A percentile compares a stretch with the other conserved stretches of the same genome.
Conservation (phyloP, 2,329 filamentous ascomycete genomes). For the Cyphellophora europaea region DNA sequence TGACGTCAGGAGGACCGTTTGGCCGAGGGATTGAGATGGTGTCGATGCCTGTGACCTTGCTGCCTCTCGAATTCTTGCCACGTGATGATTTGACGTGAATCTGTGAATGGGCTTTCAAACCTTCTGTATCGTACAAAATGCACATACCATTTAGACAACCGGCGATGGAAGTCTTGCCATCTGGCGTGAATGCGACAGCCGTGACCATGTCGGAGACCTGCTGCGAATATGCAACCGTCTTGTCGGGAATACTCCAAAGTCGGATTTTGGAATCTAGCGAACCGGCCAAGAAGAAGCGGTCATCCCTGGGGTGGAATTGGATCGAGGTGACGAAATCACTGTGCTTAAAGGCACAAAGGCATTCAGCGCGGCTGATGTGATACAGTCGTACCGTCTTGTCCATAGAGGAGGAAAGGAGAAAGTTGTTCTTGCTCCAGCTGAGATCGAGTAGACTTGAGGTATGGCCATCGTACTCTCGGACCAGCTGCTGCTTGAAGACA, state of each 20-base stretch:
- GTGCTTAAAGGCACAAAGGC: constrained; percentile 87
- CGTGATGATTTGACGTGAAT: constrained; percentile 88
- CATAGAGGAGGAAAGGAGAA: constrained; percentile 91
- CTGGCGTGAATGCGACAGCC: constrained; percentile 84
- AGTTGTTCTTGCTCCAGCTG: constrained; percentile 98
- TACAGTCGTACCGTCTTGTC: constrained; percentile 93
- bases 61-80: constrained; percentile 89
- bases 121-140: constrained; percentile 87
- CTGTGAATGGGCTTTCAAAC: constrained; percentile 71
- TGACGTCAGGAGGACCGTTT: constrained; percentile 57
- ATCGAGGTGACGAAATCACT: constrained; percentile 93
- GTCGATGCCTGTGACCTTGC: constrained; percentile 93
- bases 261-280: constrained; percentile 81
- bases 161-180: constrained; percentile 81
- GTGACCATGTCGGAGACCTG: constrained; percentile 82
- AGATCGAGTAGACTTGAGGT: constrained; percentile 78
- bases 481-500: constrained; percentile 72
- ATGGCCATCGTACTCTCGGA: constrained; percentile 75
- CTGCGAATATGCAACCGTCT: constrained; percentile 74
- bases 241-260: constrained; percentile 95
- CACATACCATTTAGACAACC: constrained; percentile 79
- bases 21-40: constrained; percentile 54
- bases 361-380: constrained; percentile 79
- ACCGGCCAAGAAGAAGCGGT: constrained; percentile 92
- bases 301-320: constrained; percentile 86